A percentile compares a stretch with the other conserved stretches of the same genome.
Conservation (phyloP, 1,284 basidiomycete species). For the Takashimella koratensis region DNA sequence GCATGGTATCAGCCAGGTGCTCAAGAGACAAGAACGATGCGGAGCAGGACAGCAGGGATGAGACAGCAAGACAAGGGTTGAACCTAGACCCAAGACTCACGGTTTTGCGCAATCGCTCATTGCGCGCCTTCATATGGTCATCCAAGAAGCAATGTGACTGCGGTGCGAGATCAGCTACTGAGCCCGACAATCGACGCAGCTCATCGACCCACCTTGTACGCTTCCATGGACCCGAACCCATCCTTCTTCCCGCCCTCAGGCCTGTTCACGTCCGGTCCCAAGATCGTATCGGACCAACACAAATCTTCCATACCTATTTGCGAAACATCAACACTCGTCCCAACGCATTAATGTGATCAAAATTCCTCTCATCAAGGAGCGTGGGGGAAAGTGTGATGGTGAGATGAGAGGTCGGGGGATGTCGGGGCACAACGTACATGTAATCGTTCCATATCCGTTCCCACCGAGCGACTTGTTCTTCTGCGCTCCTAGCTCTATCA, state of each 20-base stretch:
- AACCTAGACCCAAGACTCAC: too few species aligned
- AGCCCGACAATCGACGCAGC: too few species aligned
- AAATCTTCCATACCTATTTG: conserved; percentile 41
- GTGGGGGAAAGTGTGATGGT: neutral
- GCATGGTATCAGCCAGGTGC: too few species aligned
- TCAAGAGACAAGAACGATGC: too few species aligned
- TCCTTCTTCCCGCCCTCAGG: conserved; percentile 28
- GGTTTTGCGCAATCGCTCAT: too few species aligned
- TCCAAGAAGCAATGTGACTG: too few species aligned
- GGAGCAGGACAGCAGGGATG: too few species aligned
- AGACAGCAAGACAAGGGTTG: too few species aligned
- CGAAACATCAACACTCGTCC: neutral
- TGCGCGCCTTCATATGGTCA: too few species aligned
- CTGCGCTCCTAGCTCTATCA: conserved; percentile 30
- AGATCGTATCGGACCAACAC: conserved; percentile 38
- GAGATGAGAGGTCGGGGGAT: neutral
- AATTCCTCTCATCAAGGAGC: neutral
- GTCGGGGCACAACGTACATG: conserved; percentile 30
- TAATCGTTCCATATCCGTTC: conserved; percentile 36
- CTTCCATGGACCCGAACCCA: conserved; percentile 35
- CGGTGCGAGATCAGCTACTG: too few species aligned
- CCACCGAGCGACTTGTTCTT: conserved; percentile 17
- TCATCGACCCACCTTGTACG: conserved; percentile 29
- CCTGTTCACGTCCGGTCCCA: conserved; percentile 29
- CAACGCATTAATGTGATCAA: neutral